A percentile compares a stretch with the other conserved stretches of the same genome.
Evolutionary conservation across 1,284 basidiomycete genomes (phyloP).

Genomic region (Papiliotrema laurentii): DNA sequence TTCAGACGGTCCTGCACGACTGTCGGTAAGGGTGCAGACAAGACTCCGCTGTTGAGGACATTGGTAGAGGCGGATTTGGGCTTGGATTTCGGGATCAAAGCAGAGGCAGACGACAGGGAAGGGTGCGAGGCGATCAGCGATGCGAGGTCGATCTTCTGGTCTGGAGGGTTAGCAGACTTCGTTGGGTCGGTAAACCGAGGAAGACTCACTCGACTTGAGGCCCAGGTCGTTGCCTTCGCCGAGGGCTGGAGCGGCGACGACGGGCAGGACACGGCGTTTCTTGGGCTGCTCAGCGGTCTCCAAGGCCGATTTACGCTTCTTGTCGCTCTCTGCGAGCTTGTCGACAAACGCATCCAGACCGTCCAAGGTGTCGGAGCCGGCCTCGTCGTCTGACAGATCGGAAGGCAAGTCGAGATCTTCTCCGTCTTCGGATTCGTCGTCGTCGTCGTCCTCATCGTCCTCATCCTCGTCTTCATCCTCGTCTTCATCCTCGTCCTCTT

Average conservation of each 20-base stretch:
- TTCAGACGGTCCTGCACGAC: constrained; percentile 85
- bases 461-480: constrained; percentile 52
- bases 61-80: constrained; percentile 27
- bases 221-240: constrained; percentile 36
- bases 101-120: constrained; percentile 57
- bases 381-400: constrained; percentile 55
- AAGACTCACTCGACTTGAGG: constrained; percentile 36
- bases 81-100: constrained; percentile 35
- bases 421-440: constrained; percentile 46
- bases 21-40: constrained; percentile 80
- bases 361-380: constrained; percentile 55
- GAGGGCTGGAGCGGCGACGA: constrained; percentile 38
- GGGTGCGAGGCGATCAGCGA: constrained; percentile 55
- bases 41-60: constrained; percentile 56
- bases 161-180: constrained; percentile 20
- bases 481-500: constrained; percentile 24
- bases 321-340: constrained; percentile 57
- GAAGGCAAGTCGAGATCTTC: constrained; percentile 54
- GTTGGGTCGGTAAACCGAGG: neutral
- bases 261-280: constrained; percentile 47
- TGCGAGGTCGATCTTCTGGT: constrained; percentile 50
- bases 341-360: constrained; percentile 68
- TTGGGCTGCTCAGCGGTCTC: constrained; percentile 62
- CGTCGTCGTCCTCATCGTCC: constrained; percentile 49
- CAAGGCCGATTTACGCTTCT: constrained; percentile 66